These are phyloP conservation scores for Bertia moriformis DNA, from an alignment of 2,329 filamentous ascomycete species.

Conservation along the genomic window DNA sequence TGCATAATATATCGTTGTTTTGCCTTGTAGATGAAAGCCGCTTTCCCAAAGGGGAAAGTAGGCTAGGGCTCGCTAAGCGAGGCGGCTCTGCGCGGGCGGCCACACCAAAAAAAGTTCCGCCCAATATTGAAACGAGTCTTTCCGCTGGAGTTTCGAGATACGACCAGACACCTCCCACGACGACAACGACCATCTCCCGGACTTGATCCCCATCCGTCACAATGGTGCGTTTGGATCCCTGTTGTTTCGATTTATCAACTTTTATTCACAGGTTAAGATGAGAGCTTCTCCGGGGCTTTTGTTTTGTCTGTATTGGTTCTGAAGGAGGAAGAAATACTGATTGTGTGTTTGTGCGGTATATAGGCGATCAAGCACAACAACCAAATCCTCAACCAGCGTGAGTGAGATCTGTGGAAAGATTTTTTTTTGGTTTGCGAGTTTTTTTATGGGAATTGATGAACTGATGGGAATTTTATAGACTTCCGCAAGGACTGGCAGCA, in stretches of 20 bases:
- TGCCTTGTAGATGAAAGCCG: too few relatives aligned
- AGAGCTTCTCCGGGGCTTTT: neutral
- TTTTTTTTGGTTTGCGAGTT: constrained; percentile 11
- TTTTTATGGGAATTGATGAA: constrained; percentile 1
- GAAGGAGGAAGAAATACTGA: constrained; percentile 11
- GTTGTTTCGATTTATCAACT: too few relatives aligned
- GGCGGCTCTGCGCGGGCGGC: neutral
- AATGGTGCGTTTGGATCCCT: constrained; percentile 18
- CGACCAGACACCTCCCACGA: constrained; percentile 20
- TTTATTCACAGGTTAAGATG: too few relatives aligned
- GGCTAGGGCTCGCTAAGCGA: neutral
- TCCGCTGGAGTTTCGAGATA: neutral
- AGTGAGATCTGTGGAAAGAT: too few relatives aligned
- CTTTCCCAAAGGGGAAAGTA: too few relatives aligned
- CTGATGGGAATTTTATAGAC: constrained; percentile 39
- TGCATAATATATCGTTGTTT: too few relatives aligned
- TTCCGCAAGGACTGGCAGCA: constrained; percentile 99
- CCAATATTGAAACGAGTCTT: neutral
- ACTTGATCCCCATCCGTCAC: constrained; percentile 36
- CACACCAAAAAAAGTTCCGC: neutral
- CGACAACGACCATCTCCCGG: too few relatives aligned
- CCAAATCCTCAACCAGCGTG: constrained; percentile 91
- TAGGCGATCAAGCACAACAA: constrained; percentile 99
- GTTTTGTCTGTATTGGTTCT: constrained; percentile 1
- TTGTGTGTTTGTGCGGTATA: constrained; percentile 15